Percentiles rank a stretch among this genome's conserved stretches.
These are phyloP conservation scores for Melianthus villosus DNA, from an alignment of 441 rosid genomes.

Conservation along the genomic window DNA sequence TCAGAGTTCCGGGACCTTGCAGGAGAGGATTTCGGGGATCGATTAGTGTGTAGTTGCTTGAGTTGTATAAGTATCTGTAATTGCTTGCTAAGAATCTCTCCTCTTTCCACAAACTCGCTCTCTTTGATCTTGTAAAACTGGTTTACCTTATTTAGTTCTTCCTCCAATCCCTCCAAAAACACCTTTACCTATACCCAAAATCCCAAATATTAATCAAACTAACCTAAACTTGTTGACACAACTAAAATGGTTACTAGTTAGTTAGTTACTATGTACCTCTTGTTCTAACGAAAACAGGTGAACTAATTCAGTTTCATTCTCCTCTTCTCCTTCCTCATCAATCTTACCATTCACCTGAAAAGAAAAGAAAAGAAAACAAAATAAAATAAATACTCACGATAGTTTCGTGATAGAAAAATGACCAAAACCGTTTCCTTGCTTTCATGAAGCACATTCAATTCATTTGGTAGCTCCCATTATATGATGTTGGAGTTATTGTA, in stretches of 20 bases:
- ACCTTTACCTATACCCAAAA: slow-evolving; percentile 51
- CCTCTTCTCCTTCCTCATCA: slow-evolving; percentile 33
- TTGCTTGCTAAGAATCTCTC: slow-evolving; percentile 55
- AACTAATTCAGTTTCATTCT: slow-evolving; percentile 59
- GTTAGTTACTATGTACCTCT: slow-evolving; percentile 45
- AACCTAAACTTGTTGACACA: too few species aligned
- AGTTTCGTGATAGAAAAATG: slow-evolving; percentile 58
- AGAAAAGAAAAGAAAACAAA: neutral
- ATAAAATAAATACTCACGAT: slow-evolving; percentile 30
- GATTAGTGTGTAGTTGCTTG: slow-evolving; percentile 33
- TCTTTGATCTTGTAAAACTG: slow-evolving; percentile 60
- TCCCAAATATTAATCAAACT: too few species aligned
- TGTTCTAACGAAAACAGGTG: slow-evolving; percentile 78
- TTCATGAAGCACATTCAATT: too few species aligned
- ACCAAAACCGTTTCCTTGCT: too few species aligned
- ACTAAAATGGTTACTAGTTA: too few species aligned
- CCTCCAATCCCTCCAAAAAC: slow-evolving; percentile 56
- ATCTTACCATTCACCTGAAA: slow-evolving; percentile 43
- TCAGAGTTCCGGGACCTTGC: slow-evolving; percentile 12
- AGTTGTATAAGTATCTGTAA: slow-evolving; percentile 50
- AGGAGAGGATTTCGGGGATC: slow-evolving; percentile 18
- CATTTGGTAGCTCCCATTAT: too few species aligned
- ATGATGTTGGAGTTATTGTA: too few species aligned
- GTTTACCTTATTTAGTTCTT: slow-evolving; percentile 71
- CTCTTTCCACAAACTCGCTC: slow-evolving; percentile 66